These are phyloP conservation scores for Pterulicium gracile DNA, from an alignment of 1,284 basidiomycete species.

Conservation along the genomic window DNA sequence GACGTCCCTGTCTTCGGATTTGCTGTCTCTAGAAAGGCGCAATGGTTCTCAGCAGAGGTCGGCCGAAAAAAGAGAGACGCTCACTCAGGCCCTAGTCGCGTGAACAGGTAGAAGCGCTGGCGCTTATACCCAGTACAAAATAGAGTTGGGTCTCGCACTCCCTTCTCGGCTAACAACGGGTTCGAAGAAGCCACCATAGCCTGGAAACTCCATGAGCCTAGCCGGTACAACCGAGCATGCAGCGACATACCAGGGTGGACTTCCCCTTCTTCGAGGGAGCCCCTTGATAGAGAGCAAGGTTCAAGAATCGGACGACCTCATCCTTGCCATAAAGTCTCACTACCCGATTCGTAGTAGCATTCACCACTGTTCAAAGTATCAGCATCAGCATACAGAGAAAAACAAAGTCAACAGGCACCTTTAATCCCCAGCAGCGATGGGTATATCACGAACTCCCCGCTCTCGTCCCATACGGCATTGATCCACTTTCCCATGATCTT, in stretches of 20 bases:
- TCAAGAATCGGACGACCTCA: conserved; percentile 86
- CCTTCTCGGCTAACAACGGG: conserved; percentile 82
- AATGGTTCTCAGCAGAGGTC: neutral
- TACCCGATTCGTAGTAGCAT: conserved; percentile 92
- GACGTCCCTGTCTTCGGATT: conserved; percentile 86
- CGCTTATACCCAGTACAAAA: conserved; percentile 92
- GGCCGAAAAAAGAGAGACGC: conserved; percentile 22
- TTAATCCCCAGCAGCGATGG: conserved; percentile 93
- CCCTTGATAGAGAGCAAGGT: conserved; percentile 88
- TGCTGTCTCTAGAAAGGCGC: conserved; percentile 56
- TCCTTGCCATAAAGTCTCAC: conserved; percentile 87
- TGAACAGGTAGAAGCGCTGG: conserved; percentile 95
- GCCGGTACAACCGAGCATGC: conserved; percentile 1
- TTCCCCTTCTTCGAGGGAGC: conserved; percentile 81
- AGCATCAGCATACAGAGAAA: neutral
- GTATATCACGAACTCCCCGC: conserved; percentile 88
- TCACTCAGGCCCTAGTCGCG: conserved; percentile 83
- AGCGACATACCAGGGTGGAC: conserved; percentile 60
- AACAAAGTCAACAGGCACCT: conserved; percentile 36
- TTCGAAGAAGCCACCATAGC: conserved; percentile 95
- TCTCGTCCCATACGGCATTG: conserved; percentile 95
- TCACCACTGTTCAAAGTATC: conserved; percentile 57
- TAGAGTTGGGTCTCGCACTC: conserved; percentile 80
- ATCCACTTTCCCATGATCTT: conserved; percentile 62
- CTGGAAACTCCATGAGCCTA: conserved; percentile 22